These are phyloP conservation scores for Jaltomata sinuosa DNA, from an alignment of 257 asterid genomes.

Conservation along the genomic window DNA sequence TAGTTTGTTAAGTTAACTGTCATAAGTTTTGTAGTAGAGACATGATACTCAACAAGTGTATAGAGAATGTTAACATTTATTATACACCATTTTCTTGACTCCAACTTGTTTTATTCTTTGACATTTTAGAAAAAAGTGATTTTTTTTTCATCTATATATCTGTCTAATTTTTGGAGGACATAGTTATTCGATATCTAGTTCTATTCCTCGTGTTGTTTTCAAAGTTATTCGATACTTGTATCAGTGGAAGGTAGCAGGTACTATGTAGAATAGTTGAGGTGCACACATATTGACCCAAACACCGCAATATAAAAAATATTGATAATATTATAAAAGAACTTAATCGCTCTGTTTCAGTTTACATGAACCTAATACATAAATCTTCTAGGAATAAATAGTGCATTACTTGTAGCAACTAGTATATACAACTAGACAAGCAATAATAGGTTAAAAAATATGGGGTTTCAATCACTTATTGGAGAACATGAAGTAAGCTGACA, in stretches of 20 bases:
- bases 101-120: background rate
- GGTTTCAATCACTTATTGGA: too few relatives aligned
- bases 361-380: too few relatives aligned
- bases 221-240: background rate
- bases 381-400: too few relatives aligned
- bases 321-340: too few relatives aligned
- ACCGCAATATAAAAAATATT: too few relatives aligned
- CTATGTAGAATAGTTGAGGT: too few relatives aligned
- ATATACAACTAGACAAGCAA: background rate
- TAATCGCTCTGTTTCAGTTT: too few relatives aligned
- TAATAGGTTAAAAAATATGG: too few relatives aligned
- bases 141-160: too few relatives aligned
- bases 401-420: too few relatives aligned
- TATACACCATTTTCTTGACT: background rate
- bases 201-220: background rate
- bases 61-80: background rate
- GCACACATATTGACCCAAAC: background rate
- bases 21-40: background rate
- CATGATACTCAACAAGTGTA: background rate
- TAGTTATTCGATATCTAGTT: background rate
- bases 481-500: background rate
- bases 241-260: background rate
- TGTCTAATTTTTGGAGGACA: background rate
- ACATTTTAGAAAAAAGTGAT: background rate
- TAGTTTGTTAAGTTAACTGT: background rate